Base-by-base conservation (phyloP, 768 basidiomycete species). In the Agaricus subrufescens region DNA sequence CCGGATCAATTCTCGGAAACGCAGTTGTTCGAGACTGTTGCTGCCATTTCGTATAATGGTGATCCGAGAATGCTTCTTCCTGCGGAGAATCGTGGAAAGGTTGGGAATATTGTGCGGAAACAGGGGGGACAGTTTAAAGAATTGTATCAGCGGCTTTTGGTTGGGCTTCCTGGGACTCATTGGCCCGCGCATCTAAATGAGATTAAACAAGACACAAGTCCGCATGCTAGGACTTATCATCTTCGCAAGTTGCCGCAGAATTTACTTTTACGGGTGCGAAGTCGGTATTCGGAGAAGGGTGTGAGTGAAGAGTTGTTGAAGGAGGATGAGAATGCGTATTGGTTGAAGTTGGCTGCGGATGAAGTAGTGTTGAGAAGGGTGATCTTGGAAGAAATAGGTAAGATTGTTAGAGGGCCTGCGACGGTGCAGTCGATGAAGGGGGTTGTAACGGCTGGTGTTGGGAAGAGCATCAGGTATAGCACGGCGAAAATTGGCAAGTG, bases 21-120 rank as follows among this genome's bases (percentile, higher is more conserved):
- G 5, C 79, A 89, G 58, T 82, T 99, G 2, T 99, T 92, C 66
- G 85, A 87, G 62, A 81, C 85, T 45, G 89, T 99, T 50, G 87
- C 96, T 0, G 82, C 86, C 0, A 85, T 99, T 23, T 88, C 85
- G 59, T 99, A 99, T 65, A 71, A 71, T 42, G 94, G 94, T 19
- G 94, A 99, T 66, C 91, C 92, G 31, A 84, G 97, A 45, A 99
- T 99, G 97, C 62, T 89, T 46, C 81, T 95, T 4, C 94, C 94
- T 1, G 94, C 86, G 0, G 97, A 99, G 78, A 97, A 98, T 72
- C 86, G 94, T 29, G 78, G 83, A 58, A 99, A 99, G 73, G 88
- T 99, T n/a, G 74, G 75, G 46, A 98, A 98, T 70, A 98, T 99
- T 62, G 95, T 98, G 42, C 75, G 77, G 54, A 84, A 84, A 50